Percentiles rank a stretch among this genome's conserved stretches.
Evolutionary conservation across 345 rosid species (phyloP).

Genomic region (Rubroshorea leprosula): DNA sequence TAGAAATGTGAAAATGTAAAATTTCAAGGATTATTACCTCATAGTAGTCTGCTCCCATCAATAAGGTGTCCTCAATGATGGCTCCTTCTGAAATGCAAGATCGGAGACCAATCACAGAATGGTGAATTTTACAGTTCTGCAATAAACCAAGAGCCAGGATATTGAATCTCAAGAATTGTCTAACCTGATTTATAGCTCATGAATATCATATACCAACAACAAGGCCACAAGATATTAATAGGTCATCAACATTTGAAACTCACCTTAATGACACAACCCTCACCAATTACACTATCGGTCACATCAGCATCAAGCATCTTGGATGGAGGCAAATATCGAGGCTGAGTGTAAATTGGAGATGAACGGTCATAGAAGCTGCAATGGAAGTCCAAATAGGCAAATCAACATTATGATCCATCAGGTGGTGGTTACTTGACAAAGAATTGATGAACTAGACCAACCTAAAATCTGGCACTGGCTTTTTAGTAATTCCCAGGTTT

Average conservation of each 20-base stretch:
- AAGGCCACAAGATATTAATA: background rate
- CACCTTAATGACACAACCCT: constrained; percentile 94
- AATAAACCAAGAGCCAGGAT: constrained; percentile 7
- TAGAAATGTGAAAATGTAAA: background rate
- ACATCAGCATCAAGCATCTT: constrained; percentile 99
- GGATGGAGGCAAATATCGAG: constrained; percentile 92
- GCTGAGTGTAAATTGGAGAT: constrained; percentile 94
- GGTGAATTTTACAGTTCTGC: constrained; percentile 92
- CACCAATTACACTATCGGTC: constrained; percentile 94
- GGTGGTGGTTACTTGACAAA: too few species aligned
- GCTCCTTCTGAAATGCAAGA: constrained; percentile 97
- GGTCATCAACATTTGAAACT: background rate
- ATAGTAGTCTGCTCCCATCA: constrained; percentile 98
- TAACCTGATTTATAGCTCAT: background rate
- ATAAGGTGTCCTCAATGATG: constrained; percentile 75
- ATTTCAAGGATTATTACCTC: constrained; percentile 40
- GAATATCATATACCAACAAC: too few species aligned
- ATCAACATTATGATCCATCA: too few species aligned
- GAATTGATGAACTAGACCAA: constrained; percentile 16
- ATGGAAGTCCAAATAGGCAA: too few species aligned
- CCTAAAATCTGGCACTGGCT: constrained; percentile 97
- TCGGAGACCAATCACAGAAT: constrained; percentile 90
- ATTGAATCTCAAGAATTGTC: background rate
- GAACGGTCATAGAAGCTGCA: too few species aligned
- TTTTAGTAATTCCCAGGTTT: constrained; percentile 86